Conservation (phyloP, 164 flowering plant genomes). For the Stephania cephalantha region DNA sequence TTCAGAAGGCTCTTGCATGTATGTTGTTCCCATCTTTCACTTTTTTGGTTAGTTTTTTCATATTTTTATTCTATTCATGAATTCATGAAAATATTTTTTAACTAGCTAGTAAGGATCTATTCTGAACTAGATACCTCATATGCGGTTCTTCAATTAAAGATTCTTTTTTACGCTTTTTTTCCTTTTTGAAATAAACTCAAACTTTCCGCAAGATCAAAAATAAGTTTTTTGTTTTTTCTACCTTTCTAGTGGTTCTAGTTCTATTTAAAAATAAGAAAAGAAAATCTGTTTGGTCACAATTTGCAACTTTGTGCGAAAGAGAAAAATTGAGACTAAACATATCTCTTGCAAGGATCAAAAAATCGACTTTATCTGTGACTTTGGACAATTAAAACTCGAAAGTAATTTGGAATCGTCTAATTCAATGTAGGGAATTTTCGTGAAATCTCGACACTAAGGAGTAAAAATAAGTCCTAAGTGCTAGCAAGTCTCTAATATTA, state of each 20-base stretch:
- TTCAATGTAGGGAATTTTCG: too few relatives aligned
- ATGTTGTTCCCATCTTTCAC: conserved; percentile 16
- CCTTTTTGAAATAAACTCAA: neutral
- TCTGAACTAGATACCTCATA: neutral
- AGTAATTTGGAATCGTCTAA: too few relatives aligned
- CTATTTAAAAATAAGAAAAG: neutral
- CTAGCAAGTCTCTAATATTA: too few relatives aligned
- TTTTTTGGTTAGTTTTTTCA: neutral
- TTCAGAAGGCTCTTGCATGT: conserved; percentile 78
- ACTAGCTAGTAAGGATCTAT: neutral
- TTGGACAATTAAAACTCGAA: too few relatives aligned
- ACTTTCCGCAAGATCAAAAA: neutral
- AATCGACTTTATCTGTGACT: too few relatives aligned
- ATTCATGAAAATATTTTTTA: neutral
- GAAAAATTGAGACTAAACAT: neutral
- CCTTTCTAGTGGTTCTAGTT: neutral
- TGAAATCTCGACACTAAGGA: too few relatives aligned
- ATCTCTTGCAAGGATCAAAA: neutral
- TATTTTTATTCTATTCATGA: neutral
- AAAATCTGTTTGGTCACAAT: neutral
- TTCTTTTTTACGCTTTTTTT: neutral
- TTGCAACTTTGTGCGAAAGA: neutral
- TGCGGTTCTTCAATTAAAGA: neutral
- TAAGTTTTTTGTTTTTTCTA: neutral
- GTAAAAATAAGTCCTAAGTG: too few relatives aligned